phyloP scores from a whole-genome alignment of 2,329 filamentous ascomycete genomes.

The Zelopaecilomyces penicillatus region DNA sequence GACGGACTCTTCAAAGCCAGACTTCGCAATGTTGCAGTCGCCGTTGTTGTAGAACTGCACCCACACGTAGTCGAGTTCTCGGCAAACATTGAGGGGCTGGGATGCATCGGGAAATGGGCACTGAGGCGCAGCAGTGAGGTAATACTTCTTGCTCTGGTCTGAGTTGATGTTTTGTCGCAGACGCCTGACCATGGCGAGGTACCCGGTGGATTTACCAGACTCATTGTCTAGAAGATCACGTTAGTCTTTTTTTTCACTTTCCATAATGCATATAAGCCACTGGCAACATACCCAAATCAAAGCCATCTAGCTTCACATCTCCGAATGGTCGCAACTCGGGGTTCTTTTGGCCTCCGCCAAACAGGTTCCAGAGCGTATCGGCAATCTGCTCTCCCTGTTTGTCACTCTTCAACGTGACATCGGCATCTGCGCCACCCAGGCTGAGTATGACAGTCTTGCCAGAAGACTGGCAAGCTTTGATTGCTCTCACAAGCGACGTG shows the following conservation, averaged over 20 bases:
- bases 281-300: slow-evolving; percentile 44
- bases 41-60: slow-evolving; percentile 61
- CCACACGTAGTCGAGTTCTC: slow-evolving; percentile 41
- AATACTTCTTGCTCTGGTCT: slow-evolving; percentile 10
- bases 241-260: neutral
- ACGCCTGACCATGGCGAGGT: slow-evolving; percentile 52
- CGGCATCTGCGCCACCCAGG: slow-evolving; percentile 58
- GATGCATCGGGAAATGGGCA: slow-evolving; percentile 54
- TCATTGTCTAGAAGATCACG: slow-evolving; percentile 31
- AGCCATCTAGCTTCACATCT: slow-evolving; percentile 57
- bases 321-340: slow-evolving; percentile 56
- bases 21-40: slow-evolving; percentile 45
- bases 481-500: slow-evolving; percentile 17
- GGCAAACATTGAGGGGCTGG: slow-evolving; percentile 24
- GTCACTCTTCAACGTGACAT: slow-evolving; percentile 44
- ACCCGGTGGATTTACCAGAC: slow-evolving; percentile 50
- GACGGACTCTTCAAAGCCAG: slow-evolving; percentile 51
- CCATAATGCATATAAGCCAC: too few relatives aligned
- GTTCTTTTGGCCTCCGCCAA: slow-evolving; percentile 39
- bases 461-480: slow-evolving; percentile 50
- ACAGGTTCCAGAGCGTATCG: slow-evolving; percentile 57
- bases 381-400: slow-evolving; percentile 46
- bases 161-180: slow-evolving; percentile 41
- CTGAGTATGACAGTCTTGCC: slow-evolving; percentile 64
- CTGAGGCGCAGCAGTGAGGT: slow-evolving; percentile 13